phyloP scores from a whole-genome alignment of 2,329 filamentous ascomycete genomes.

The Alternaria alternata region DNA sequence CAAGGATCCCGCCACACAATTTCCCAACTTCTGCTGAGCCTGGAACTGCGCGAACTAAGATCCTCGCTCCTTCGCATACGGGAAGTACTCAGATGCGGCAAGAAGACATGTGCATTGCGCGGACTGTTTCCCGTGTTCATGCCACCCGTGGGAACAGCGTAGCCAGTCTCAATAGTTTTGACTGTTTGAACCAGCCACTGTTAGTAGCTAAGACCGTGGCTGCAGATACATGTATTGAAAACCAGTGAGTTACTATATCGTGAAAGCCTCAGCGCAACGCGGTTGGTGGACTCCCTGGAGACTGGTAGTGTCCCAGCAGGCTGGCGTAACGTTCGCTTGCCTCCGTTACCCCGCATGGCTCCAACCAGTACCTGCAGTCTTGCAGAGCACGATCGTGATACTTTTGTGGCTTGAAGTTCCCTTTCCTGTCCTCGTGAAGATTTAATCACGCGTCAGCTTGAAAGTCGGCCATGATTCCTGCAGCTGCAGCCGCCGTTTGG shows the following conservation, averaged over 20 bases:
- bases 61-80: not conserved
- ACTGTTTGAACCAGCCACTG: not conserved
- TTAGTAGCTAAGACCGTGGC: slow-evolving; percentile 22
- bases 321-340: slow-evolving; percentile 22
- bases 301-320: slow-evolving; percentile 14
- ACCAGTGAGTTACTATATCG: slow-evolving; percentile 26
- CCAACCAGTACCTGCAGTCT: not conserved
- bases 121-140: not conserved
- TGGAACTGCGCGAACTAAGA: not conserved
- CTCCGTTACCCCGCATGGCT: slow-evolving; percentile 10
- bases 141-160: not conserved
- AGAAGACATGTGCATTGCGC: not conserved
- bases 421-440: not conserved
- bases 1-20: not conserved
- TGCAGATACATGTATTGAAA: slow-evolving; percentile 42
- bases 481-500: slow-evolving; percentile 28
- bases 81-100: not conserved
- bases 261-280: slow-evolving; percentile 8
- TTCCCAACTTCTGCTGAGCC: not conserved
- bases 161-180: not conserved
- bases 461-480: slow-evolving; percentile 31
- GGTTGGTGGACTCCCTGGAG: slow-evolving; percentile 10
- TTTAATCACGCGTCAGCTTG: not conserved
- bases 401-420: not conserved
- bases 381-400: not conserved